Percentiles rank a stretch among this genome's conserved stretches.
phyloP scores from a whole-genome alignment of 371 early-diverging fungal genomes.

The Syncephalastrum monosporum region DNA sequence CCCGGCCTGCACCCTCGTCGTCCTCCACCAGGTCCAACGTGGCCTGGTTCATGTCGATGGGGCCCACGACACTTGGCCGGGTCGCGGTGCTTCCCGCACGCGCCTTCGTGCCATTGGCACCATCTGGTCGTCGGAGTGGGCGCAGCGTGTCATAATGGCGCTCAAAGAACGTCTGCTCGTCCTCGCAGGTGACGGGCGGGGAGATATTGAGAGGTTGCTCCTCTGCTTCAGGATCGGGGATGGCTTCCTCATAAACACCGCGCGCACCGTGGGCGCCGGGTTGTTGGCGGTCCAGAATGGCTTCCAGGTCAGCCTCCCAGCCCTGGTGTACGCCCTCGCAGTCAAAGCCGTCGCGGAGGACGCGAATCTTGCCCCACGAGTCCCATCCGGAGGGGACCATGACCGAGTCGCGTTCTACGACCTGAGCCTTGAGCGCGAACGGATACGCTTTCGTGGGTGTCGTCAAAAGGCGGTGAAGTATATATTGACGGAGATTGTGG shows the following conservation, averaged over 20 bases:
- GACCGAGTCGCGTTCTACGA: conserved; percentile 86
- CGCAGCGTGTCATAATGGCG: conserved; percentile 72
- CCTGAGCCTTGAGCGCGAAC: conserved; percentile 73
- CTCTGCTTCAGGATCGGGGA: conserved; percentile 38
- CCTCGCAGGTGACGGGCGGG: conserved; percentile 68
- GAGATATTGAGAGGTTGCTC: conserved; percentile 43
- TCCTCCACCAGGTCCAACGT: conserved; percentile 26
- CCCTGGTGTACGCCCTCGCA: conserved; percentile 61
- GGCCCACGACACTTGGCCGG: conserved; percentile 39
- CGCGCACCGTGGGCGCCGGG: conserved; percentile 39
- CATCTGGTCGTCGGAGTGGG: conserved; percentile 24
- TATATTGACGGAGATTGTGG: conserved; percentile 75
- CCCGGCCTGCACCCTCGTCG: conserved; percentile 10
- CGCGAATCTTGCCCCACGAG: conserved; percentile 83
- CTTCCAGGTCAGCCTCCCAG: conserved; percentile 59
- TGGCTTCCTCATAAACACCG: conserved; percentile 44
- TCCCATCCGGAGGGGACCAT: conserved; percentile 96
- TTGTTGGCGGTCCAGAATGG: conserved; percentile 35
- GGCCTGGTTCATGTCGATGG: conserved; percentile 27
- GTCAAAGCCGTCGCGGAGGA: conserved; percentile 80
- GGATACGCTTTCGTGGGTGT: conserved; percentile 45
- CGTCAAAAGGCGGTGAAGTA: conserved; percentile 74
- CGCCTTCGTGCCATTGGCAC: conserved; percentile 12
- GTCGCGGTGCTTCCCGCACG: conserved; percentile 7
- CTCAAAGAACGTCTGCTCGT: conserved; percentile 81